These are phyloP conservation scores for Podospora anserina DNA, from an alignment of 495 filamentous ascomycete species.

Conservation along the genomic window DNA sequence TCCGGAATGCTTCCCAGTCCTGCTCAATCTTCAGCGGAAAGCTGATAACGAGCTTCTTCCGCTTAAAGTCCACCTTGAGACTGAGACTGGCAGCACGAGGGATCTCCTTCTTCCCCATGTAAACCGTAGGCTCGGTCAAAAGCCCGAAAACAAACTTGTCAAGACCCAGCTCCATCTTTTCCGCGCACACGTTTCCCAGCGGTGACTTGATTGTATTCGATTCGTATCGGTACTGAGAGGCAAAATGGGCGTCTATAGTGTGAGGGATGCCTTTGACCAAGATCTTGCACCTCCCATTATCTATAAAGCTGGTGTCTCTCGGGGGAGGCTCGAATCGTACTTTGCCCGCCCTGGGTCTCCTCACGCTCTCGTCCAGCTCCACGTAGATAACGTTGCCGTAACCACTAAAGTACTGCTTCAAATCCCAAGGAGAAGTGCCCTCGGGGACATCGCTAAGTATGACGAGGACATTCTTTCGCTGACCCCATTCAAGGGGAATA, in stretches of 20 bases:
- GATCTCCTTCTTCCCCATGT: slow-evolving; percentile 51
- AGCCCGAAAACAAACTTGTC: slow-evolving; percentile 52
- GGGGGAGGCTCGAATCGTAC: slow-evolving; percentile 42
- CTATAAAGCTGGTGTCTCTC: slow-evolving; percentile 20
- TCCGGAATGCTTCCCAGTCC: slow-evolving; percentile 32
- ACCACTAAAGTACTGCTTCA: slow-evolving; percentile 26
- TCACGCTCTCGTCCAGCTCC: slow-evolving; percentile 31
- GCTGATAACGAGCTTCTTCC: slow-evolving; percentile 42
- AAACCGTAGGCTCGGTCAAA: slow-evolving; percentile 39
- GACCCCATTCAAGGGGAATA: slow-evolving; percentile 28
- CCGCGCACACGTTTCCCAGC: slow-evolving; percentile 31
- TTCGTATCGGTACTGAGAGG: neutral
- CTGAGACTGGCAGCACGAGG: slow-evolving; percentile 9
- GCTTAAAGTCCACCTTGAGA: slow-evolving; percentile 45
- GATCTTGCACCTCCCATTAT: slow-evolving; percentile 16
- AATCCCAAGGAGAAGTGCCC: slow-evolving; percentile 24
- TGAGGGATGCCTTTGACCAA: neutral
- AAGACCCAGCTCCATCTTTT: slow-evolving; percentile 31
- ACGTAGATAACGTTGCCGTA: slow-evolving; percentile 35
- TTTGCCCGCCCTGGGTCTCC: slow-evolving; percentile 21
- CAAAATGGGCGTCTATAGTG: slow-evolving; percentile 16
- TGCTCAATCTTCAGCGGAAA: slow-evolving; percentile 19
- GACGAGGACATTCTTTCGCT: slow-evolving; percentile 25
- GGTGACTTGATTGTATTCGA: slow-evolving; percentile 23
- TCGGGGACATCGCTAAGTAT: slow-evolving; percentile 27